A percentile compares a stretch with the other conserved stretches of the same genome.
phyloP scores from a whole-genome alignment of 768 basidiomycete species.

The Lactarius indigo region DNA sequence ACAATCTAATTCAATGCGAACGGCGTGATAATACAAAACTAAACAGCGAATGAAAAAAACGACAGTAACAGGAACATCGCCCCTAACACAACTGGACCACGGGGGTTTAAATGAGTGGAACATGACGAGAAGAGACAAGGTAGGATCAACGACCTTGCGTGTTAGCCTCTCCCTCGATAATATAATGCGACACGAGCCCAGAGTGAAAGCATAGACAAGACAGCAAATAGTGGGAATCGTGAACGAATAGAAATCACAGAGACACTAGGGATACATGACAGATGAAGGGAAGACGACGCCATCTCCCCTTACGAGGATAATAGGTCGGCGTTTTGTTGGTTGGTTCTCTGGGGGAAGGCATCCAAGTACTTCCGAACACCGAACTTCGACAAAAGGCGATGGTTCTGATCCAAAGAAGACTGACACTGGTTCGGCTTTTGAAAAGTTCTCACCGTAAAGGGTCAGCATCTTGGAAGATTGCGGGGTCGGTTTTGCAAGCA shows the following conservation, averaged over 20 bases:
- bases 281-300: conserved; percentile 86
- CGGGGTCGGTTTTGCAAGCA: conserved; percentile 73
- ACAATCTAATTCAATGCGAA: conserved; percentile 2
- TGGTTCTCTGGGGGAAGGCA: conserved; percentile 74
- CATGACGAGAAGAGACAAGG: not conserved
- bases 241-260: not conserved
- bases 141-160: conserved; percentile 1
- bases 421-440: conserved; percentile 72
- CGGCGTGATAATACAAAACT: conserved; percentile 5
- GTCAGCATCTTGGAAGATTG: conserved; percentile 79
- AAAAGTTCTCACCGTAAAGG: conserved; percentile 86
- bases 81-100: not conserved
- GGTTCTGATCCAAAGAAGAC: conserved; percentile 88
- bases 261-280: conserved; percentile 68
- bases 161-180: not conserved
- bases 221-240: conserved; percentile 11
- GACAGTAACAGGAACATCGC: conserved; percentile 1
- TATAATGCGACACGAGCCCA: conserved; percentile 11
- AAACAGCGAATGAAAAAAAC: conserved; percentile 3
- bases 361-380: conserved; percentile 81
- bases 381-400: conserved; percentile 82
- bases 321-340: conserved; percentile 65
- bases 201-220: conserved; percentile 17
- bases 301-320: conserved; percentile 79
- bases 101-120: not conserved